phyloP scores from a whole-genome alignment of 768 basidiomycete genomes.

The Lanmaoa pseudosensibilis region DNA sequence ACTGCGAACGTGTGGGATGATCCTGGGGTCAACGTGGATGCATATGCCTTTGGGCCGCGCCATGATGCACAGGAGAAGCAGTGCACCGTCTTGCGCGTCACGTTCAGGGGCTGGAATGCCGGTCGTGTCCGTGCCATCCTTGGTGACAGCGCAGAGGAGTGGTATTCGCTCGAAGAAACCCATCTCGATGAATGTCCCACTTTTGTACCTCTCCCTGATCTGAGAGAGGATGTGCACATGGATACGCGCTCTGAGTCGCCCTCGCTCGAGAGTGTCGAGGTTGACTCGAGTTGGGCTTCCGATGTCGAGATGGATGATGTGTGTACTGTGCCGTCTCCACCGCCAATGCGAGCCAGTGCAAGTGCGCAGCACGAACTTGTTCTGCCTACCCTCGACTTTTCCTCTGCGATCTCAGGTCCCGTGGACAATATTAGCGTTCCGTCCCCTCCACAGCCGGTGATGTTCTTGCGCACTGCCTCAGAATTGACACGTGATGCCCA shows the following conservation, averaged over 20 bases:
- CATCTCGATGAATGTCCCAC: slow-evolving; percentile 16
- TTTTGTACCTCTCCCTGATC: background rate
- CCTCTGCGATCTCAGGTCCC: slow-evolving; percentile 42
- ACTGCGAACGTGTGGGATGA: slow-evolving; percentile 61
- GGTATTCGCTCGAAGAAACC: slow-evolving; percentile 72
- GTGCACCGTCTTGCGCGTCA: slow-evolving; percentile 65
- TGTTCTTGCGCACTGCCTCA: slow-evolving; percentile 25
- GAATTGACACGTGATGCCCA: slow-evolving; percentile 19
- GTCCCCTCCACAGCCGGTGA: slow-evolving; percentile 13
- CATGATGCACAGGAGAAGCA: slow-evolving; percentile 42
- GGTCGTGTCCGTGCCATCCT: slow-evolving; percentile 63
- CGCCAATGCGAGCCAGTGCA: slow-evolving; percentile 26
- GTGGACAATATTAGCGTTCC: background rate
- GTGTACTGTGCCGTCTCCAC: slow-evolving; percentile 4
- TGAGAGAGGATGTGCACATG: background rate
- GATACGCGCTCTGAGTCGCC: background rate
- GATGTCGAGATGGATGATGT: slow-evolving; percentile 7
- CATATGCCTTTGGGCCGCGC: slow-evolving; percentile 57
- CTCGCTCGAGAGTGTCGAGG: slow-evolving; percentile 7
- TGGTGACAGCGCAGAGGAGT: slow-evolving; percentile 69
- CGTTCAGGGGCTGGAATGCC: slow-evolving; percentile 74
- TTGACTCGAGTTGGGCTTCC: slow-evolving; percentile 6
- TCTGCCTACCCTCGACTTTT: slow-evolving; percentile 76
- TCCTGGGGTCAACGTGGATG: slow-evolving; percentile 50
- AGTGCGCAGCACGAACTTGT: slow-evolving; percentile 70